Base-by-base conservation (phyloP, 2,329 filamentous ascomycete species). In the Diaporthe australafricana region DNA sequence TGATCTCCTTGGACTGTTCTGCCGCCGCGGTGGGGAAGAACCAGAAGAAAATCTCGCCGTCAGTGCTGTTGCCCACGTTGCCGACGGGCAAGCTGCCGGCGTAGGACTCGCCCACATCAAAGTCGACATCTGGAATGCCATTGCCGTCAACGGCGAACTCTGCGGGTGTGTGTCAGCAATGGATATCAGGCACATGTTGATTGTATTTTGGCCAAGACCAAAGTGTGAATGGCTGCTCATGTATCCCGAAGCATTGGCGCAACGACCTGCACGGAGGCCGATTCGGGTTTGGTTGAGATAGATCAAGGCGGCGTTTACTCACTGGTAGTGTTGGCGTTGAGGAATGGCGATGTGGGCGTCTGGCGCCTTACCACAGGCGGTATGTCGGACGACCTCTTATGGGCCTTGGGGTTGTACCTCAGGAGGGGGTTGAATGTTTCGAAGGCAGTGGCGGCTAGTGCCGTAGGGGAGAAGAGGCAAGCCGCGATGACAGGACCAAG, bases 51-150 rank as follows among this genome's bases (percentile, higher is more conserved):
- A 91, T 78, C 72, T 90, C 79, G 20, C 85, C 88, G 50, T 87
- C 78, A 22, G 63, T 67, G 0, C 81, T 78, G 16, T 81, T 77
- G 35, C 83, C 80, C 50, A 91, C 88, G 1, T 38, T 42, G 1
- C 84, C 85, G 55, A 91, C 89, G 3, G 89, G 88, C 40, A 91
- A 77, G 32, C 88, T 77, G 35, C 89, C 89, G 25, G 89, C 87
- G 75, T 90, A 91, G 0, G 86, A 89, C 79, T 91, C 88, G 56
- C 87, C 86, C 35, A 92, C 83, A 73, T 93, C 91, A 71, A 92
- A 93, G 9, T 85, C 77, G 0, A 93, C 88, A 27, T 92, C 89
- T 0, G 92, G 91, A 57, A 93, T 86, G 0, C 80, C 83, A 5
- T 83, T 84, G 8, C 91, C 88, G 75, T 93, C 87, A 32, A 92